These are phyloP conservation scores for Debaryomyces sp. DNA, from an alignment of 1,139 yeast species.

Conservation along the genomic window DNA sequence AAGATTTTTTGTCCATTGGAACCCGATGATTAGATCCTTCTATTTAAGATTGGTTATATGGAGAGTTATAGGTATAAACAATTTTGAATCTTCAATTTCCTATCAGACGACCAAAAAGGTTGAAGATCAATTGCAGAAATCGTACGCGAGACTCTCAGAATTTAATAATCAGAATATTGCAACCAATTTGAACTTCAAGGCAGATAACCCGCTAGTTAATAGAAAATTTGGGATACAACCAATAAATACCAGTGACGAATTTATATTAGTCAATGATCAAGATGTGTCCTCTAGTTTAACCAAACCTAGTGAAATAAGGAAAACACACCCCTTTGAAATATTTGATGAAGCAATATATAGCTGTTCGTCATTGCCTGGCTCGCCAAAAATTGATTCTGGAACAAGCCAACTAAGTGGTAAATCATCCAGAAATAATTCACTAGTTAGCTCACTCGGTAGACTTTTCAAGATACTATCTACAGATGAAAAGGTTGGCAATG, in stretches of 20 bases:
- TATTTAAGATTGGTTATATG: constrained; percentile 70
- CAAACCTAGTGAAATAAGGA: constrained; percentile 39
- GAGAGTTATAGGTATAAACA: constrained; percentile 59
- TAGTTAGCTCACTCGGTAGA: constrained; percentile 41
- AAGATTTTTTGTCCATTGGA: constrained; percentile 73
- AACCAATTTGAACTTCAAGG: constrained; percentile 29
- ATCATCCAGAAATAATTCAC: constrained; percentile 28
- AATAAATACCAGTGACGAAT: constrained; percentile 32
- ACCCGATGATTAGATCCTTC: constrained; percentile 71
- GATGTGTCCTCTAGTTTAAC: constrained; percentile 15
- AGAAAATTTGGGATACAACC: constrained; percentile 51
- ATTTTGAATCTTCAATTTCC: constrained; percentile 38
- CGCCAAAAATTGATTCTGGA: constrained; percentile 14
- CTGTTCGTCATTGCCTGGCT: constrained; percentile 40
- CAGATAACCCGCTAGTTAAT: constrained; percentile 56
- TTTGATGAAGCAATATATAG: constrained; percentile 78
- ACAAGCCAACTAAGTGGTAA: constrained; percentile 14
- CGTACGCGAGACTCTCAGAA: constrained; percentile 25
- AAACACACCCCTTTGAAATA: constrained; percentile 69
- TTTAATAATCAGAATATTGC: constrained; percentile 7
- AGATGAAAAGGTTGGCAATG: constrained; percentile 24
- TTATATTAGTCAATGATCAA: constrained; percentile 21
- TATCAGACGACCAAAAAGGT: constrained; percentile 34
- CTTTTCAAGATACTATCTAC: constrained; percentile 39
- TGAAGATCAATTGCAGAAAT: constrained; percentile 30